Evolutionary conservation across 1,284 basidiomycete genomes (phyloP), one percentile per base, ranked within the genome.

Genomic region (Xerocomus minutiporus): DNA sequence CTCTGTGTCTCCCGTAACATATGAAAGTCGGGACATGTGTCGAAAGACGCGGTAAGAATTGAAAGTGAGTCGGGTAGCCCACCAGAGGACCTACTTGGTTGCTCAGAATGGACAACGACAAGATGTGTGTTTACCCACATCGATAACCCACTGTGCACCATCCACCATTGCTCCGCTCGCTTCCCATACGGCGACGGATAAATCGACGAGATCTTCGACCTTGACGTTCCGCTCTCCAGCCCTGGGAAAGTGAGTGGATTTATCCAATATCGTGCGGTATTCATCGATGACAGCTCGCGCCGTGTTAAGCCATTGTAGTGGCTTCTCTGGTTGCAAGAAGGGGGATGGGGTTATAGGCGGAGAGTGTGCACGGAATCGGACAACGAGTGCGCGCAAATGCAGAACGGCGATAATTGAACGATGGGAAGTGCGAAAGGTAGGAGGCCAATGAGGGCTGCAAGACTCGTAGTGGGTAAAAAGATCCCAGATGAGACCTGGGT

Each of bases 51-150:
- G 81, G 59, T 87, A 86, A 1, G 91, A 94, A 64, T 96, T 93
- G 75, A 97, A 96, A 0, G 93, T 97, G 23, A 93, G 78, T 17
- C 86, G 84, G 8, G 91, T 93, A 1, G 91, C 86, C 91, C 92
- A 93, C 88, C 92, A 94, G 1, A 97, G 76, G 13, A 91, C 77
- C 83, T 93, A 60, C 39, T 51, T 44, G 1, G 23, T 6, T 36
- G 28, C 13, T 52, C 52, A 54, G 47, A 50, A 50, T 13, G 15
- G 31, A 32, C 0, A 28, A 25, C 11, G 35, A 12, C 0, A 45
- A 35, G 41, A 54, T 52, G 35, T 48, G 15, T 51, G 46, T 36
- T 40, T 20, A 79, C 83, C 62, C 59, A 87, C 86, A 64, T 90
- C 87, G 53, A 88, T 76, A 17, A 87, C 80, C 89, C 88, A 91